Base-by-base conservation (phyloP, 2,329 filamentous ascomycete genomes). In the Fusarium robinianum region DNA sequence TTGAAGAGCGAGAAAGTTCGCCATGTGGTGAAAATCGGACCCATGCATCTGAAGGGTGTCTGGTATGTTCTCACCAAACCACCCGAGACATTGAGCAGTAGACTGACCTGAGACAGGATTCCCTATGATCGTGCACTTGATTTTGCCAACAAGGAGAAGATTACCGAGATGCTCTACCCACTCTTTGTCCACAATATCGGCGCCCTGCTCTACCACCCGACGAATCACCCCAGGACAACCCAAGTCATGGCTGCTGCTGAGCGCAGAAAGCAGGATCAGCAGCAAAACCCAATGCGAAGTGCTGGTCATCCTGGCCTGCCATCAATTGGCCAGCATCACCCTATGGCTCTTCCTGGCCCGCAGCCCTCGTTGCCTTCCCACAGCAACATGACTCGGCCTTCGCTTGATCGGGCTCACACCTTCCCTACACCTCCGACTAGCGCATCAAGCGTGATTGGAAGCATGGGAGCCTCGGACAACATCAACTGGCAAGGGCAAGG, bases 101-200 rank as follows among this genome's bases (percentile, higher is more conserved):
- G 23, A 41, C 66, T 67, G 57, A 68, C 50, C 19, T 53, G 54
- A 46, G 34, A 12, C 59, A 96, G 91, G 91, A 99, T 99, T 63
- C 94, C 94, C 2, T 97, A 95, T 62, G 94, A 97, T 60, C 86
- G 94, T 56, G 94, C 94, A n/a, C 75, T 99, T 40, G 94, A 97
- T 62, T 97, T 99, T 67, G 94, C 94, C 55, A 99, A 99, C 75
- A 97, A 96, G 78, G 94, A 99, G 71, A 97, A 97, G 74, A 99
- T 97, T 54, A 97, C 94, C 0, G 92, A 97, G 71, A 75, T 91
- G 33, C 74, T 97, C 41, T 99, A 97, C 68, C 94, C 94, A 38
- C 77, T 99, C 34, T 99, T 99, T 67, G 94, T 97, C 25, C 91
- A 97, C 71, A 95, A 97, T 71, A 97, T 97, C 65, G 90, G 90